Evolutionary conservation across 2,329 filamentous ascomycete genomes (phyloP).

Genomic region (Aschersonia sp.): DNA sequence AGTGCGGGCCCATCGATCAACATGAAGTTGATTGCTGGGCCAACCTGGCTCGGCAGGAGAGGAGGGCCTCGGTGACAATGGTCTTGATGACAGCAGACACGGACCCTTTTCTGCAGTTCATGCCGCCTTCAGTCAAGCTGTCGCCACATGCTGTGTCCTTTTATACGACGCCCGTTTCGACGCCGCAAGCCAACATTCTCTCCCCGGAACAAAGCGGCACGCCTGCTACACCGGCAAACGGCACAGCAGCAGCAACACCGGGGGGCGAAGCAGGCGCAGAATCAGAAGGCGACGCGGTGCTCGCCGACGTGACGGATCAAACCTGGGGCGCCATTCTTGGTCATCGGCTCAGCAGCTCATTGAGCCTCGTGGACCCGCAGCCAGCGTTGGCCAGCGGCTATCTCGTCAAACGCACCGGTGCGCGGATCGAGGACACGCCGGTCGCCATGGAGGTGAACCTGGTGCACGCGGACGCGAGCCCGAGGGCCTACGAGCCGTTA

Average conservation of each 20-base stretch:
- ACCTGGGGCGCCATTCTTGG: slow-evolving; percentile 61
- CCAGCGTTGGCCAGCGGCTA: slow-evolving; percentile 50
- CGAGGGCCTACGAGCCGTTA: slow-evolving; percentile 45
- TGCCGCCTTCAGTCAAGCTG: slow-evolving; percentile 39
- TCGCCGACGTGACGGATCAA: slow-evolving; percentile 60
- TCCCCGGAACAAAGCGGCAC: slow-evolving; percentile 45
- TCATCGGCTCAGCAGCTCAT: slow-evolving; percentile 48
- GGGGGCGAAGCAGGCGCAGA: slow-evolving; percentile 28
- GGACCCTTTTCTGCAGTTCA: slow-evolving; percentile 46
- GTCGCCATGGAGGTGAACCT: slow-evolving; percentile 50
- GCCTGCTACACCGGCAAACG: slow-evolving; percentile 31
- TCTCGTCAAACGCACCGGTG: slow-evolving; percentile 47
- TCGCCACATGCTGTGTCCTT: slow-evolving; percentile 28
- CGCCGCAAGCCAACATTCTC: slow-evolving; percentile 43
- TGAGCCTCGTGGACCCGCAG: slow-evolving; percentile 36
- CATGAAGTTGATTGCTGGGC: slow-evolving; percentile 50
- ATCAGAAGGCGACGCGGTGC: slow-evolving; percentile 40
- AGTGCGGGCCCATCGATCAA: slow-evolving; percentile 52
- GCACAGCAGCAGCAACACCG: slow-evolving; percentile 18
- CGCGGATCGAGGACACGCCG: slow-evolving; percentile 40
- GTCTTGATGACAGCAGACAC: slow-evolving; percentile 52
- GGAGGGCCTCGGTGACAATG: slow-evolving; percentile 34
- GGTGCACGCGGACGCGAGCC: slow-evolving; percentile 37
- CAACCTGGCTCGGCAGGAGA: slow-evolving; percentile 35
- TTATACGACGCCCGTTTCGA: slow-evolving; percentile 52